Evolutionary conservation across 345 rosid species (phyloP).

Genomic region (Passiflora organensis): DNA sequence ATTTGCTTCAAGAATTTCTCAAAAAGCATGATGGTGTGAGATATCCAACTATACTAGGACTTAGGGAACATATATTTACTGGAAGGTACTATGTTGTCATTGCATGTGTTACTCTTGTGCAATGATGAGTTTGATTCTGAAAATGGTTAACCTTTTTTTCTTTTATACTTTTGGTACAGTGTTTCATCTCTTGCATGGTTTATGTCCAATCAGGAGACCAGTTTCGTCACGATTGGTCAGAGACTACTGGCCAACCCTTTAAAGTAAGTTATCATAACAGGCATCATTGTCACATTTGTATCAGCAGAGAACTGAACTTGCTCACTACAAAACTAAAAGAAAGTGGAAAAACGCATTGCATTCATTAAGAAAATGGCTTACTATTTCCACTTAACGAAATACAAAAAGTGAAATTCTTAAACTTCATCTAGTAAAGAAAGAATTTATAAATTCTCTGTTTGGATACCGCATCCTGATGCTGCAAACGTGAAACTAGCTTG

Average conservation of each 20-base stretch:
- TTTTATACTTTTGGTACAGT: conserved; percentile 36
- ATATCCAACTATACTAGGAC: conserved; percentile 89
- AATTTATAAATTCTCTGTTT: too few relatives aligned
- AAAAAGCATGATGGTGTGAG: conserved; percentile 91
- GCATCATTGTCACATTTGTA: too few relatives aligned
- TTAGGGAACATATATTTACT: conserved; percentile 97
- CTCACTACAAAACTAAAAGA: too few relatives aligned
- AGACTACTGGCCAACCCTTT: conserved; percentile 91
- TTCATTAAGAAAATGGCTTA: too few relatives aligned
- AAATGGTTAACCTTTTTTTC: neutral
- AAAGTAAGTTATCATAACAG: conserved; percentile 49
- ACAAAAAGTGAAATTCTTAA: too few relatives aligned
- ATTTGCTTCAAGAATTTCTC: conserved; percentile 91
- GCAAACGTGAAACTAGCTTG: too few relatives aligned
- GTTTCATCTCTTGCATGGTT: conserved; percentile 99
- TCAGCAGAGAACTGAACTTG: too few relatives aligned
- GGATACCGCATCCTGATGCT: too few relatives aligned
- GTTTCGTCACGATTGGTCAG: conserved; percentile 98
- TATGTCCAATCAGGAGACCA: conserved; percentile 99
- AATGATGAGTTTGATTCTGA: neutral
- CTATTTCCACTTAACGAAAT: too few relatives aligned
- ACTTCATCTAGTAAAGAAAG: too few relatives aligned
- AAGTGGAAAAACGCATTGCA: too few relatives aligned
- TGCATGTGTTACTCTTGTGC: neutral
- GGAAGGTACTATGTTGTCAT: conserved; percentile 59